Conservation (phyloP, 2,329 filamentous ascomycete genomes). For the Scedosporium minutisporum region DNA sequence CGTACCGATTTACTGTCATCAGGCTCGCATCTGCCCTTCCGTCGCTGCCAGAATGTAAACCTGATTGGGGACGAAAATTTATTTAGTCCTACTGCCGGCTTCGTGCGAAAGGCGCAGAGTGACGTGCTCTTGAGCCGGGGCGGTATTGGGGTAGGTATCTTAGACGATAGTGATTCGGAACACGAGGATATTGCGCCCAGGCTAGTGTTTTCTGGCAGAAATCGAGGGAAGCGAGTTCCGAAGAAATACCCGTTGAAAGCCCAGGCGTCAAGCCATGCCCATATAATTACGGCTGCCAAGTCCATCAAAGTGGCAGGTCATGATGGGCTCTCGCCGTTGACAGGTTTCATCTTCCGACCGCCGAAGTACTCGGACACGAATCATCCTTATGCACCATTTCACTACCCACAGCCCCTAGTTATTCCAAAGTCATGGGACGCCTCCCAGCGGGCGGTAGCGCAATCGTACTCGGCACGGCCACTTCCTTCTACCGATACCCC, state of each 20-base stretch:
- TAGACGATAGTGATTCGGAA: conserved; percentile 91
- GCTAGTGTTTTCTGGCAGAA: conserved; percentile 34
- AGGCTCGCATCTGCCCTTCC: conserved; percentile 27
- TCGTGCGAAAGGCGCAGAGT: background rate
- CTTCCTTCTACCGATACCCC: background rate
- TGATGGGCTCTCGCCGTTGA: background rate
- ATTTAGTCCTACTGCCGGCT: background rate
- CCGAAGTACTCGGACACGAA: background rate
- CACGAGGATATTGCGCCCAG: conserved; percentile 87
- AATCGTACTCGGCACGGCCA: background rate
- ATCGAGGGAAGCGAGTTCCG: background rate
- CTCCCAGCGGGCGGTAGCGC: no score
- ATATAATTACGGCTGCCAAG: background rate
- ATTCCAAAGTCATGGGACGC: background rate
- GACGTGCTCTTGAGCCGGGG: conserved; percentile 22
- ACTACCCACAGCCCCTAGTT: background rate
- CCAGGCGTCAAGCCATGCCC: background rate
- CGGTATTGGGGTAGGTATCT: conserved; percentile 75
- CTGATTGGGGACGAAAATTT: background rate
- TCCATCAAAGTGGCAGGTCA: background rate
- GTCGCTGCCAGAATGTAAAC: background rate
- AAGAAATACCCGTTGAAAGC: background rate
- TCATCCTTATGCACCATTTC: background rate
- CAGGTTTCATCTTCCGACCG: background rate
- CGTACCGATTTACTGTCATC: conserved; percentile 13